Base-by-base conservation (phyloP, 2,329 filamentous ascomycete genomes). In the Alternaria sp. region DNA sequence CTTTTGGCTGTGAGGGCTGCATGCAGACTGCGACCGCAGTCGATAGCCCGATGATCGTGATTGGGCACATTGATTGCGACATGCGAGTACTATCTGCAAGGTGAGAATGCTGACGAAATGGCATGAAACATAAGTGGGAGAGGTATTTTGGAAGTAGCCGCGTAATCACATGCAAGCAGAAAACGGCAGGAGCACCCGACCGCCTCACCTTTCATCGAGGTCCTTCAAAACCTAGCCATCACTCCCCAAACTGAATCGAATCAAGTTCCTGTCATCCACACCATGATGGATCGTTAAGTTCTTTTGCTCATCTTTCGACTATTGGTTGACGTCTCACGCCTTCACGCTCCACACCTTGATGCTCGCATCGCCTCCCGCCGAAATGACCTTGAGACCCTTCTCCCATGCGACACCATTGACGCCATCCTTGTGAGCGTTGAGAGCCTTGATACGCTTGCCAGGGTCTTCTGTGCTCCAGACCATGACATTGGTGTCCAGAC, bases 381-480 rank as follows among this genome's bases (percentile, higher is more conserved):
- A 96, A 10, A 92, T 89, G 54, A 98, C 85, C 81, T 87, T 92
- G 7, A 67, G 69, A 80, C 61, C 85, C 61, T 71, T 70, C 84
- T 92, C 85, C 93, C 95, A 99, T 12, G 87, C 87, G 15, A 98
- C 91, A 15, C 92, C 95, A 70, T 91, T 93, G 17, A 98, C 93
- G 10, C 96, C 96, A 76, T 98, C 96, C 82, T 97, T 97, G 83
- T 99, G 96, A 54, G 95, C 93, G 76, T 97, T 97, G 21, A 89
- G 82, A 13, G 89, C 90, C 83, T 96, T 95, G 70, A 96, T 87
- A 70, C 95, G 87, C 80, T 92, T 92, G 3, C 93, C 93, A 1
- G 95, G 95, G 77, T 93, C 92, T 46, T 84, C 83, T 59, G 97
- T 81, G 78, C 93, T 97, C 93, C 96, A 99, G 28, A 97, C 89